Percentiles rank a stretch among this genome's conserved stretches.
Conservation (phyloP, 2,329 filamentous ascomycete genomes). For the Fusarium protoensiforme region DNA sequence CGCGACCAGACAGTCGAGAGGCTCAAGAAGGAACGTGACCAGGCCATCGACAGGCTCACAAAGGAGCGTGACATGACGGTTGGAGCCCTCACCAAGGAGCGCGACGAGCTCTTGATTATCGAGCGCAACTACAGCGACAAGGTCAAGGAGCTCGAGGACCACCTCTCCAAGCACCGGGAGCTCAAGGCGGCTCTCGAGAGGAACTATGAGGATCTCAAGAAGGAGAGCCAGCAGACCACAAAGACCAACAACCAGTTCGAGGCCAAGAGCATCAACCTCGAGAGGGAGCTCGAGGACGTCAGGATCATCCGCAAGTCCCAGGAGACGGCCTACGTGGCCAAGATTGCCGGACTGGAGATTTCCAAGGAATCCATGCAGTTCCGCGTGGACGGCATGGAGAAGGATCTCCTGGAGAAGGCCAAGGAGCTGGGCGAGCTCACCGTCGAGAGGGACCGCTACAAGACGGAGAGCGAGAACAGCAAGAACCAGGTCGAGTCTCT, state of each 20-base stretch:
- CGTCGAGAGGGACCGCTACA: slow-evolving; percentile 38
- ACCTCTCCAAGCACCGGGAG: slow-evolving; percentile 38
- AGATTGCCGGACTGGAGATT: slow-evolving; percentile 41
- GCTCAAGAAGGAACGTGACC: slow-evolving; percentile 35
- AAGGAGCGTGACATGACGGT: slow-evolving; percentile 35
- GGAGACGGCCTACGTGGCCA: slow-evolving; percentile 40
- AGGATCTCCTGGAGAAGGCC: slow-evolving; percentile 37
- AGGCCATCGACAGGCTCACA: slow-evolving; percentile 30
- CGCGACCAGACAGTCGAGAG: slow-evolving; percentile 33
- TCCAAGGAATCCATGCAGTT: slow-evolving; percentile 43
- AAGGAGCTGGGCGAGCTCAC: slow-evolving; percentile 39
- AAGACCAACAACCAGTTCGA: slow-evolving; percentile 30
- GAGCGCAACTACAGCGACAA: slow-evolving; percentile 35
- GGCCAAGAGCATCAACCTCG: slow-evolving; percentile 42
- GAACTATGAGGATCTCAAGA: slow-evolving; percentile 43
- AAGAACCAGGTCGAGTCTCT: slow-evolving; percentile 35
- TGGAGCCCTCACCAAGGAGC: slow-evolving; percentile 36
- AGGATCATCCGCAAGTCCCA: slow-evolving; percentile 40
- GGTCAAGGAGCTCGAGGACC: slow-evolving; percentile 43
- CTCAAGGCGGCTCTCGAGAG: slow-evolving; percentile 40
- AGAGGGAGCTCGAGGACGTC: slow-evolving; percentile 40
- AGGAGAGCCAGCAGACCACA: slow-evolving; percentile 25
- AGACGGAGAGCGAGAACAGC: slow-evolving; percentile 28
- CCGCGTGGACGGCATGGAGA: slow-evolving; percentile 37
- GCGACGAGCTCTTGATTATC: slow-evolving; percentile 37